phyloP scores from a whole-genome alignment of 805 yeast species.

The Saturnispora silvae region DNA sequence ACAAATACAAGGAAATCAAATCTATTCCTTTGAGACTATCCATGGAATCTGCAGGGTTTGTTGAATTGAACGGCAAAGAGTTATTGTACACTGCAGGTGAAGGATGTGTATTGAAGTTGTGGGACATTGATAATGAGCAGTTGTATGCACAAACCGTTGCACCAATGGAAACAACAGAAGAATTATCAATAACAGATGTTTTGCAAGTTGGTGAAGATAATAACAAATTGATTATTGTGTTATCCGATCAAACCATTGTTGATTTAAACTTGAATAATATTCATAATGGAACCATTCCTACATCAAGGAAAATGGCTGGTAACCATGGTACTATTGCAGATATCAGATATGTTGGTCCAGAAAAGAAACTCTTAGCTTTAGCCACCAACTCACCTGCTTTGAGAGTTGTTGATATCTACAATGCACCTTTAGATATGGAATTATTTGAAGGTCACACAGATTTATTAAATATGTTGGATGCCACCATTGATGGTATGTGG shows the following conservation, averaged over 20 bases:
- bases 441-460: slow-evolving; percentile 78
- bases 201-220: slow-evolving; percentile 14
- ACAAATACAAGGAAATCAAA: slow-evolving; percentile 39
- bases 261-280: slow-evolving; percentile 20
- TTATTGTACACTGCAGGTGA: slow-evolving; percentile 71
- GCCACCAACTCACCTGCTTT: slow-evolving; percentile 92
- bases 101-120: slow-evolving; percentile 53
- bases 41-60: slow-evolving; percentile 60
- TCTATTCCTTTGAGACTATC: slow-evolving; percentile 68
- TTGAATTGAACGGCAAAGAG: slow-evolving; percentile 25
- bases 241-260: slow-evolving; percentile 76
- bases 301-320: slow-evolving; percentile 61
- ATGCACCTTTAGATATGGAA: slow-evolving; percentile 46
- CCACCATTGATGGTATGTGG: slow-evolving; percentile 77
- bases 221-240: slow-evolving; percentile 38
- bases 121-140: slow-evolving; percentile 44
- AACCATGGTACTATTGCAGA: slow-evolving; percentile 95
- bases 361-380: slow-evolving; percentile 49
- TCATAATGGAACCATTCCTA: slow-evolving; percentile 29
- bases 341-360: slow-evolving; percentile 64
- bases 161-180: slow-evolving; percentile 58
- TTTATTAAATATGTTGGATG: slow-evolving; percentile 69
- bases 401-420: slow-evolving; percentile 57
- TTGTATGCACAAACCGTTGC: slow-evolving; percentile 34
- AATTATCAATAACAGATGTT: slow-evolving; percentile 57